phyloP scores from a whole-genome alignment of 345 rosid genomes.

The Nephelium lappaceum region DNA sequence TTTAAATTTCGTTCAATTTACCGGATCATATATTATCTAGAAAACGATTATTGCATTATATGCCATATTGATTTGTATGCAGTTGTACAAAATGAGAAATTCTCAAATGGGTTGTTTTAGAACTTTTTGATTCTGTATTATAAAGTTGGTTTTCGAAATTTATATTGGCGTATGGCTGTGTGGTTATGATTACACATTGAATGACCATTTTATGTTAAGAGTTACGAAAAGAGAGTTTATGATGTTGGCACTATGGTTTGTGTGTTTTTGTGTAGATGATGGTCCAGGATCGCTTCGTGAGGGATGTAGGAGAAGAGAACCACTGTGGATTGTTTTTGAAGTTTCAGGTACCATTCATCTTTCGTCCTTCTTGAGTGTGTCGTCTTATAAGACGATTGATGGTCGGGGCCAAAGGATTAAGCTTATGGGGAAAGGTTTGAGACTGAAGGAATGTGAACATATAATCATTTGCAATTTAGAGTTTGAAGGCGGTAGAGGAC shows the following conservation, averaged over 20 bases:
- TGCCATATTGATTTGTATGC: background rate
- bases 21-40: background rate
- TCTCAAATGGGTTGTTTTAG: background rate
- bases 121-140: background rate
- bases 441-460: constrained; percentile 88
- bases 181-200: background rate
- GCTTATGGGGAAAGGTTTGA: constrained; percentile 76
- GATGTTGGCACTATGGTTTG: background rate
- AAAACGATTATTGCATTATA: background rate
- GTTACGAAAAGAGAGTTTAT: background rate
- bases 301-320: constrained; percentile 73
- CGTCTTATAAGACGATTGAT: constrained; percentile 87
- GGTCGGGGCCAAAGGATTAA: constrained; percentile 81
- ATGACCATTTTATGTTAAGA: background rate
- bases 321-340: constrained; percentile 83
- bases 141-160: background rate
- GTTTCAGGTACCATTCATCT: constrained; percentile 81
- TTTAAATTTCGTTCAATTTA: background rate
- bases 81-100: background rate
- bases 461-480: constrained; percentile 77
- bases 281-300: constrained; percentile 85
- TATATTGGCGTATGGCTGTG: background rate
- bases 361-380: constrained; percentile 63
- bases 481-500: constrained; percentile 94
- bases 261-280: constrained; percentile 55